Base-by-base conservation (phyloP, 2,329 filamentous ascomycete species). In the Pseudogymnoascus sp. region DNA sequence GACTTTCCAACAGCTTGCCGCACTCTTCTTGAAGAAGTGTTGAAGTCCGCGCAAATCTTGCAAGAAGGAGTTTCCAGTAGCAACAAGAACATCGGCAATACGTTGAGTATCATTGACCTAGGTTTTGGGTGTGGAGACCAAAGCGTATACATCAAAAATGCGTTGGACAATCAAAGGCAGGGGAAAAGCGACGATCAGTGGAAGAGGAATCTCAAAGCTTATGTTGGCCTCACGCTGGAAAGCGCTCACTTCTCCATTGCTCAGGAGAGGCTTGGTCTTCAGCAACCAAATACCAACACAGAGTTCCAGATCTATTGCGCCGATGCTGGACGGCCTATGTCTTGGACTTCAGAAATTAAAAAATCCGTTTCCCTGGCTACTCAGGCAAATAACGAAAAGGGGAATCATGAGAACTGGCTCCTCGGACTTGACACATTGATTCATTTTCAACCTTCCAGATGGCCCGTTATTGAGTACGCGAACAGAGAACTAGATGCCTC, bases 61-160 rank as follows among this genome's bases (percentile, higher is more conserved):
- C 37, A 43, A 28, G 62, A 63, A 14, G n/a, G 31, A n/a, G 37
- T 18, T 3, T 28, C 59, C 6, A n/a, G 16, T 25, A 16, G 12
- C 25, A 35, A 31, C 28, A 14, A 25, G 21, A 52, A 41, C 16
- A 7, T 31, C 52, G 1, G 14, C 31, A 49, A 23, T 14, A 43
- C 23, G 8, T 23, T 65, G n/a, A 65, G 60, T n/a, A 49, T 65
- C 28, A 62, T 65, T 52, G 63, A 65, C 35, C 37, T 65, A 11
- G 63, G 63, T 12, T 65, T 62, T 41, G 63, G 63, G 23, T 65
- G 63, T 43, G 63, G 62, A 37, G 63, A 65, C 33, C 63, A 65
- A 63, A 41, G 62, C 35, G 18, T 63, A 59, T 65, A 65, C 59
- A 12, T 65, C 5, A 60, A 58, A 52, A 55, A 58, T 23, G 41